Evolutionary conservation across 768 basidiomycete species (phyloP), one percentile per base, ranked within the genome.

Genomic region (Pulveroboletus sp.): DNA sequence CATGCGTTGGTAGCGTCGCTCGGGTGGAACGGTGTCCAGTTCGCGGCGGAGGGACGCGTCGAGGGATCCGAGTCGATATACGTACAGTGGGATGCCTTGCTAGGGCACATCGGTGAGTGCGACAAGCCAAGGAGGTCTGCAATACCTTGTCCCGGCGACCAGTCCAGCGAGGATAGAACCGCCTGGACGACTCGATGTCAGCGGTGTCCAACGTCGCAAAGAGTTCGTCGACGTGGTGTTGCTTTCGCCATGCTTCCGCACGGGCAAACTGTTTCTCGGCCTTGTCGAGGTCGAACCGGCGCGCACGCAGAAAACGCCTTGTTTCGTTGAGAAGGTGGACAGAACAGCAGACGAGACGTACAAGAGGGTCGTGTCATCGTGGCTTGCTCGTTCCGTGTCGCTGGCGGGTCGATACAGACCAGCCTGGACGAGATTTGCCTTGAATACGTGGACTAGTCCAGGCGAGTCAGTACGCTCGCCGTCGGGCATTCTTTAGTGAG

Each of bases 241-340:
- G 68, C 57, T 72, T 72, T 51, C 88, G 71, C 91, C 91, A 94
- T 5, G 73, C 71, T 58, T 85, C 81, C 0, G 85, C 71, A 14
- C 77, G 76, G 2, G 80, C 65, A 60, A 91, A 91, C 61, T 92
- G 87, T 51, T 80, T 78, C 65, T 80, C 72, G 0, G 90, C 89
- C 50, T 79, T 77, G 17, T 66, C 56, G 13, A 76, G 69, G 50
- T 87, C 77, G 62, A 82, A 92, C 48, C 74, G 73, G 50, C 91
- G 75, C 6, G 91, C 91, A n/a, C 89, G 79, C 3, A 93, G 78
- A 62, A 91, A 93, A 11, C 91, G 86, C 21, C 90, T 92, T 64
- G 40, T n/a, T 19, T 29, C 11, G 24, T 21, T 13, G 24, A 31
- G 23, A 20, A 16, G 12, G 11, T 19, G 5, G 16, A 7, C 9